Base-by-base conservation (phyloP, 345 rosid species). In the Carallia brachiata region DNA sequence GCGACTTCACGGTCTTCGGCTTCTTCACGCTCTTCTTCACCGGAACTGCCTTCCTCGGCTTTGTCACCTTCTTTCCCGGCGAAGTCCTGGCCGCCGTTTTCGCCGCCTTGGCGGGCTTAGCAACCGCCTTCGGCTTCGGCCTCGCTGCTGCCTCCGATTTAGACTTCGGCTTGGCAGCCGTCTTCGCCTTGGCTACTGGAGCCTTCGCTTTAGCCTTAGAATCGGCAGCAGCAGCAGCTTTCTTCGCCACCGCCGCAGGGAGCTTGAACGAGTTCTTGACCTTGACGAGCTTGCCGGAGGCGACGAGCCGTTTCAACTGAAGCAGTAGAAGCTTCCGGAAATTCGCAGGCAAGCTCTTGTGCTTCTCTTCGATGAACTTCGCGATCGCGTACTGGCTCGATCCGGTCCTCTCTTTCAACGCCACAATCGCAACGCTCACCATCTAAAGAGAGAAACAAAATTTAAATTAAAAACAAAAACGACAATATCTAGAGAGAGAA, bases 371-470 rank as follows among this genome's bases (percentile, higher is more conserved):
- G 39, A 70, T 48, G 58, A 70, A 75, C 68, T 75, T 75, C 9
- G 70, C 16, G 36, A 75, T 66, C 18, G 79, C 79, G 30, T 70
- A 52, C 55, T 75, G 79, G 68, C 79, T 75, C n/a, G 79, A 75
- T 60, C 79, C 79, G 4, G 67, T 70, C 52, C 75, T 70, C 47
- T 75, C 79, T 40, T 75, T 70, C 40, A 75, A 13, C 3, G 79
- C 17, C 71, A 40, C 36, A 7, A 75, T 75, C 63, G 79, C 79
- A 40, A 65, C 75, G 36, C 75, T 70, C 4, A 70, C 66, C 79
- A 75, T 75, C 79, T 75, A 56, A 50, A 73, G 7, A 36, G 15
- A 36, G 5, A 48, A 48, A 48, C 6, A 10, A 30, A 2, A 16
- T 52, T 6, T 6, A 57, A 27, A 10, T 17, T 7, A 2, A 10